These are phyloP conservation scores for Geotrichum aggregatum DNA, from an alignment of 1,139 yeast species.

Conservation along the genomic window DNA sequence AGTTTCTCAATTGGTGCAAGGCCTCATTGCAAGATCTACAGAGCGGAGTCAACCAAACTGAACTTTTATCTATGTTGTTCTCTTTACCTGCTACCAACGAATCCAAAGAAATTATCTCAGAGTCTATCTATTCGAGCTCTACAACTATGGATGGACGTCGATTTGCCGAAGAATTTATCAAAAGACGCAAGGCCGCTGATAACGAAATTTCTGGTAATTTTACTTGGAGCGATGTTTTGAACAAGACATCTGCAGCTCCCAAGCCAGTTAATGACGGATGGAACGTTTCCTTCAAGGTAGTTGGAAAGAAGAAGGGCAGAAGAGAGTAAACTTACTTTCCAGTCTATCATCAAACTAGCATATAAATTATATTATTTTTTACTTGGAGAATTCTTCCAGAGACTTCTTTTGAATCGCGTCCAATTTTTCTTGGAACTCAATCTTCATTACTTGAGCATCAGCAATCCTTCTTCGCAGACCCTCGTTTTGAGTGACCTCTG, in stretches of 20 bases:
- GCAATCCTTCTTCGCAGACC: conserved; percentile 77
- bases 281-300: conserved; percentile 63
- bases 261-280: conserved; percentile 64
- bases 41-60: conserved; percentile 57
- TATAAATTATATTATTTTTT: conserved; percentile 2
- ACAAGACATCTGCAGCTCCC: conserved; percentile 55
- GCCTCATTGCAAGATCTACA: conserved; percentile 63
- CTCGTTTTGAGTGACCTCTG: conserved; percentile 87
- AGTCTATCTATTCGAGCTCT: conserved; percentile 85
- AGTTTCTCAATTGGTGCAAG: conserved; percentile 82
- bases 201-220: conserved; percentile 30
- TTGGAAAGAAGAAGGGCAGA: conserved; percentile 52
- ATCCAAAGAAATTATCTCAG: conserved; percentile 81
- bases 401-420: conserved; percentile 17
- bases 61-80: conserved; percentile 72
- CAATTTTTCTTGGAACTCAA: conserved; percentile 27
- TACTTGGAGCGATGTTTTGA: conserved; percentile 50
- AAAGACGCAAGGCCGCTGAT: conserved; percentile 70
- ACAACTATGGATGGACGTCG: conserved; percentile 93
- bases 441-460: conserved; percentile 47
- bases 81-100: conserved; percentile 73
- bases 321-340: conserved; percentile 14
- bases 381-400: conserved; percentile 15
- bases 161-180: conserved; percentile 84
- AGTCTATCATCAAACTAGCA: neutral